Base-by-base conservation (phyloP, 768 basidiomycete genomes). In the Hygrophorus pudorinus region DNA sequence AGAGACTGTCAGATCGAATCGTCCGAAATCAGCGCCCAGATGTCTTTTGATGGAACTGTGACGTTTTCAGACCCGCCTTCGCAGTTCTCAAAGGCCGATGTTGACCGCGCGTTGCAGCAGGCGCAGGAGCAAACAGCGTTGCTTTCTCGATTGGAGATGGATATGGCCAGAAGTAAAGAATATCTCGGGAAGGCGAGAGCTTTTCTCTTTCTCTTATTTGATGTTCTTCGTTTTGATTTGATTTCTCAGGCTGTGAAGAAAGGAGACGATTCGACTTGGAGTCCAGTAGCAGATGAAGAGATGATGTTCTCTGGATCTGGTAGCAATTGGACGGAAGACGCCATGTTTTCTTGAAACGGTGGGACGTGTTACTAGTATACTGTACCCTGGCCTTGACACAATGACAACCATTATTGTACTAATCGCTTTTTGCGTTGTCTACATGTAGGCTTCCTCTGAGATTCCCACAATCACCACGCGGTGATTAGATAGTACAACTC, bases 41-140 rank as follows among this genome's bases (percentile, higher is more conserved):
- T 91, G 28, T 77, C 79, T 1, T 71, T 73, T 1, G 69, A 76
- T 42, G 81, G 76, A 4, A 84, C 82, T 0, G 85, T 91, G 14
- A 79, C 79, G 0, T 88, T 89, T 60, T 72, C 74, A 13, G 80
- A 82, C 54, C 72, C 76, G 12, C 70, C 75, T 1, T 67, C 75
- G n/a, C 60, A 65, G 41, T 77, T 81, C 49, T 68, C 76, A 11
- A 73, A 76, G 48, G 66, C 63, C 7, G 75, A 85, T 42, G 72
- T 88, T 9, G 83, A 89, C 47, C 46, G 54, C 1, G 69, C 78
- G 4, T 65, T 89, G 34, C 61, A 53, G 41, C 66, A 69, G 13
- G 66, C 68, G 3, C 84, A 87, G 56, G 61, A 64, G 37, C 83
- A 82, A 56, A 65, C 68, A 11, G 60, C 57, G 37, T 49, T 69